A percentile compares a stretch with the other conserved stretches of the same genome.
Conservation (phyloP, 441 rosid genomes). For the Pelargonium cotyledonis region DNA sequence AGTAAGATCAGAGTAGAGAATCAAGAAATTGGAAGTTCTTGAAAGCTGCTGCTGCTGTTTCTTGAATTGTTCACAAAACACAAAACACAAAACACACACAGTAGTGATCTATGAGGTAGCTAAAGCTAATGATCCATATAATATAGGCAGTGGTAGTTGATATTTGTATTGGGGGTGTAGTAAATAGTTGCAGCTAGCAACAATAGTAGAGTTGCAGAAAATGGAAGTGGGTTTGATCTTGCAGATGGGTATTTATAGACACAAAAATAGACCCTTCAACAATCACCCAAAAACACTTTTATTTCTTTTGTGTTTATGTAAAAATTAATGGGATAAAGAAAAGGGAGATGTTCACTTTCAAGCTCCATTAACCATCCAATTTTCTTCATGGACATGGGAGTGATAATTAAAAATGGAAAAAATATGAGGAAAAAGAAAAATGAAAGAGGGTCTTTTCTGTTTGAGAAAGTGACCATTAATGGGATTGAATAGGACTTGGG, state of each 20-base stretch:
- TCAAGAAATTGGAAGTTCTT: slow-evolving; percentile 14
- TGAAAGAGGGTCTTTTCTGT: slow-evolving; percentile 4
- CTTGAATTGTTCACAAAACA: too few species aligned
- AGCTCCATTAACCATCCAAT: slow-evolving; percentile 27
- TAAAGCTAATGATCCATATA: background rate
- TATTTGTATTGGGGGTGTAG: background rate
- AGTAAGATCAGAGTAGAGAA: background rate
- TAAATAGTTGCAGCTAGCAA: background rate
- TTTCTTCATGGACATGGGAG: slow-evolving; percentile 28
- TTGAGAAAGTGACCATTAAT: slow-evolving; percentile 35
- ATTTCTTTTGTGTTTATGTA: slow-evolving; percentile 10
- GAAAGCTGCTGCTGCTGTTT: slow-evolving; percentile 12
- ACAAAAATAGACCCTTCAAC: slow-evolving; percentile 36
- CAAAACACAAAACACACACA: too few species aligned
- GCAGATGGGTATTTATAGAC: slow-evolving; percentile 37
- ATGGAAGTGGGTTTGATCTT: slow-evolving; percentile 27
- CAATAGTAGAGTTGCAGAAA: slow-evolving; percentile 34
- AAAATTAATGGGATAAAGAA: slow-evolving; percentile 2
- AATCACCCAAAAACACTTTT: slow-evolving; percentile 22
- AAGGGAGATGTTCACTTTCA: slow-evolving; percentile 21
- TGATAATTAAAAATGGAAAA: slow-evolving; percentile 23
- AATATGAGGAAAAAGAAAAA: background rate
- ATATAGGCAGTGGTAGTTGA: background rate
- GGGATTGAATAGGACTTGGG: slow-evolving; percentile 19
- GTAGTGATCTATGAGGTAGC: too few species aligned